Evolutionary conservation across 495 filamentous ascomycete species (phyloP).

Genomic region (Aspergillus conjunctus): DNA sequence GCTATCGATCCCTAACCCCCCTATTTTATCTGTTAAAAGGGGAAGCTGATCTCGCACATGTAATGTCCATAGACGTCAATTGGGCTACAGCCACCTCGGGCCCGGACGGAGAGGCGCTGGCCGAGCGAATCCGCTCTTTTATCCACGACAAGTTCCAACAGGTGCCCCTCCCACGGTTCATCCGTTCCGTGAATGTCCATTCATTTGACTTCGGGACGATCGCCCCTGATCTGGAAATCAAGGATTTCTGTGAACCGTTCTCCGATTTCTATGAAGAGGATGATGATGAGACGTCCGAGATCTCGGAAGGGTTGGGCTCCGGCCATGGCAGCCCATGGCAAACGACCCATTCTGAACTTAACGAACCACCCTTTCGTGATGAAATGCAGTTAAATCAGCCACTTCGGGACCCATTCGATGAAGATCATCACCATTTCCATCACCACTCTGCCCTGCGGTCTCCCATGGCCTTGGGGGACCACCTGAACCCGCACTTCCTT

Average conservation of each 20-base stretch:
- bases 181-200: conserved; percentile 92
- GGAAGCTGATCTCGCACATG: conserved; percentile 33
- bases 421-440: conserved; percentile 30
- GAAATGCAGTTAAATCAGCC: conserved; percentile 34
- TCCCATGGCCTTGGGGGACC: conserved; percentile 47
- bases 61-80: conserved; percentile 96
- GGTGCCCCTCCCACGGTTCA: conserved; percentile 87
- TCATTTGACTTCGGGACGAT: conserved; percentile 89
- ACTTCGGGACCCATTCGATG: conserved; percentile 31
- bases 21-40: neutral
- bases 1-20: neutral
- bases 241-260: conserved; percentile 93
- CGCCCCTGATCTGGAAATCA: conserved; percentile 83
- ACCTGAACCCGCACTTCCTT: conserved; percentile 65
- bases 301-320: conserved; percentile 39
- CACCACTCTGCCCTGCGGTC: conserved; percentile 44
- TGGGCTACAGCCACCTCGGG: conserved; percentile 93
- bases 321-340: conserved; percentile 32
- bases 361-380: conserved; percentile 40
- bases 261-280: conserved; percentile 96
- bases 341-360: conserved; percentile 30
- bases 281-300: conserved; percentile 49
- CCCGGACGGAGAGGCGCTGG: conserved; percentile 78
- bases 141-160: conserved; percentile 95
- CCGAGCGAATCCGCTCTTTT: conserved; percentile 85